Evolutionary conservation across 805 yeast species (phyloP), one percentile per base, ranked within the genome.

Genomic region (Lipomyces orientalis): DNA sequence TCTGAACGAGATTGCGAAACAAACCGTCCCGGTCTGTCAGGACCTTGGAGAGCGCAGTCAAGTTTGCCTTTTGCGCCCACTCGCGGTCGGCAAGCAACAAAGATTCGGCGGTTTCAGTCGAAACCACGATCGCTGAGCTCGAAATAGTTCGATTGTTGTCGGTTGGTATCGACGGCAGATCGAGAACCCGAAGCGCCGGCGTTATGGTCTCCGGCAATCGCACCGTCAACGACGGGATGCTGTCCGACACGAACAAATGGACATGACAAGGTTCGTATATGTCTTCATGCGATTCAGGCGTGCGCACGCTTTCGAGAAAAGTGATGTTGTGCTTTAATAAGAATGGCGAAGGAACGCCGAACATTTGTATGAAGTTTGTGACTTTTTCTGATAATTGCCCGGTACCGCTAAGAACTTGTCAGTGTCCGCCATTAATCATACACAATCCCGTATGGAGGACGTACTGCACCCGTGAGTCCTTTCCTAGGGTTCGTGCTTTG

Each of bases 251-350:
- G 29, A 67, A 60, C 2, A 69, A 55, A 39, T 69, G 58, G 33
- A 69, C 19, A 56, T 69, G 72, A 22, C 72, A 67, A 6, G 67
- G 64, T 60, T 67, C 70, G 55, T 64, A 60, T 29, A 69, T n/a
- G 29, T 69, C 72, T n/a, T 55, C 58, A 9, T 37, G 35, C 25
- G 55, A 43, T 34, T 29, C 29, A 2, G 72, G 72, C 10, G 55
- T 35, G 33, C 60, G 37, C 51, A 67, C 54, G 54, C 61, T 57
- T 35, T 69, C 72, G 34, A 61, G 14, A 2, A 69, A 52, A 29
- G 49, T 55, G 37, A 67, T 29, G 25, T 64, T 68, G 31, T 64
- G 54, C n/a, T 58, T 39, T 12, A 54, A 19, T 25, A 69, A 61
- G 59, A 60, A 69, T n/a, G 66, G 55, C 46, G 68, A 62, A 25